Evolutionary conservation across 106 monocot species (phyloP), one percentile per base, ranked within the genome.

Genomic region (Allium cepa): DNA sequence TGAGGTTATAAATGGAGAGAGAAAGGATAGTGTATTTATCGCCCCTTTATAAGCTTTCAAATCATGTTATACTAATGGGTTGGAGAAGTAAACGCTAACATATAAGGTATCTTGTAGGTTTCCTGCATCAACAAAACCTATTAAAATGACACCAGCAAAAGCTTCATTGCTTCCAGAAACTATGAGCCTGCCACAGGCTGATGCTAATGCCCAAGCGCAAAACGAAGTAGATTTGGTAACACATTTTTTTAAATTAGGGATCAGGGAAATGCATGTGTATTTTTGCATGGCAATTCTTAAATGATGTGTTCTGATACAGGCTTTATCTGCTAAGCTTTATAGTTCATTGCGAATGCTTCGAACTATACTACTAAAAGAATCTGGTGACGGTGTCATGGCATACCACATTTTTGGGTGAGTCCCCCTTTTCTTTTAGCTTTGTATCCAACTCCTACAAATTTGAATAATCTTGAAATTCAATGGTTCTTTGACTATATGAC

Each of bases 351-450:
- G 78, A 15, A 71, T 61, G 62, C 93, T 93, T 53, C 69, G 88
- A 28, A 82, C 74, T 65, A 45, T 51, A 9, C 79, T 93, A 27
- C 59, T 86, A 63, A 82, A 88, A 73, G 93, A 93, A 75, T 76
- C 79, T 45, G 78, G 81, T 49, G 81, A 79, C 9, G 84, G 90
- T 28, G 73, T 80, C 52, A 77, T 82, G 81, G 79, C 87, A 45
- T 85, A 90, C 59, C 94, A 94, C 67, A 85, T 93, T 74, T 93
- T 93, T 57, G 71, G 67, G 93, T 93, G 47, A 70, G 77, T 67
- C 4, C 49, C 12, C 22, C 46, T 56, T 49, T 17, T 58, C 47
- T 52, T 56, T 52, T 62, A 61, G 57, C 0, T 46, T 11, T 47
- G 4, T 46, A 17, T 48, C 18, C 50, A 36, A 2, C 36, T 36